Base-by-base conservation (phyloP, 805 yeast species). In the Ogataea kodamae region DNA sequence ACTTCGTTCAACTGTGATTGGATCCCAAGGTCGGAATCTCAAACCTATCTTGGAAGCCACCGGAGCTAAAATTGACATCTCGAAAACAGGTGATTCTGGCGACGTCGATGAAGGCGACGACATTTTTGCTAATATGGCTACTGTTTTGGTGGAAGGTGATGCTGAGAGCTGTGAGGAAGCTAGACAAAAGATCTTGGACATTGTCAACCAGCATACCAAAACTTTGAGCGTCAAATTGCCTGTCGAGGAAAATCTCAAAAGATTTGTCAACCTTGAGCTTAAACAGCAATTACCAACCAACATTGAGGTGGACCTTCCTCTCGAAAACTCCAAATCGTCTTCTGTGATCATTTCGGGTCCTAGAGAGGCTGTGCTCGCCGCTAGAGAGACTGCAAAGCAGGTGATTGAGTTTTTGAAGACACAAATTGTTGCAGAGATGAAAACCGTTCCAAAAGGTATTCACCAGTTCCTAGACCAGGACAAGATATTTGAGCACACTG, bases 11-110 rank as follows among this genome's bases (percentile, higher is more conserved):
- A 72, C 75, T 30, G 75, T 89, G 39, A 89, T 89, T 61, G 97
- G 97, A 39, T 72, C 89, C 26, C 84, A 81, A 56, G 97, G 97
- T 56, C 74, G 71, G 49, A 81, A 70, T 41, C 74, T 89, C 61
- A 84, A 78, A 57, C 89, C 92, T 39, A 84, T 89, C 45, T 70
- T 83, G 30, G 81, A 72, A 33, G 66, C 72, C 22, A 72, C 84
- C 30, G 80, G 76, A 30, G 78, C 78, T 33, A 82, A 70, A 46
- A 76, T 89, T 46, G 84, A 84, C 49, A 78, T 89, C 50, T 81
- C 78, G 5, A 60, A 48, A 28, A 46, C 45, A 8, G 41, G 42
- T 19, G 43, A 38, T 11, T 30, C 39, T 49, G 43, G 28, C 13
- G 14, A 29, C 5, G 23, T 33, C 3, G 33, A 41, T 18, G 79